These are phyloP conservation scores for Daldinia childiae DNA, from an alignment of 495 filamentous ascomycete species.

Conservation along the genomic window DNA sequence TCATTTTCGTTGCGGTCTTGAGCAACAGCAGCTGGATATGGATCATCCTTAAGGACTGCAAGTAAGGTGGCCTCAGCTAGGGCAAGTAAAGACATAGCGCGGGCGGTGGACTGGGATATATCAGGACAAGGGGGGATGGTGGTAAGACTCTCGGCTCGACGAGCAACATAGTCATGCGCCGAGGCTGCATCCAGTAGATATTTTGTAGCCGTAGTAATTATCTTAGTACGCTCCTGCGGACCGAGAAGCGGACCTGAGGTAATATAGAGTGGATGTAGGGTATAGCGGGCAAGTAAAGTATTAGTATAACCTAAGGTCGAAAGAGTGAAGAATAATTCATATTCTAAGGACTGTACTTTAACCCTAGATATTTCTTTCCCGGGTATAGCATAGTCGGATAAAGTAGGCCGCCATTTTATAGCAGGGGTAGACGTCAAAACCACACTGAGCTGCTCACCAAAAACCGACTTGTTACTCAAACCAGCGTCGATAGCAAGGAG, in stretches of 20 bases:
- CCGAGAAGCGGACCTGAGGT: constrained; percentile 67
- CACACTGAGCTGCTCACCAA: constrained; percentile 71
- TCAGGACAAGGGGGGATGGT: constrained; percentile 61
- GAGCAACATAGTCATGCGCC: constrained; percentile 75
- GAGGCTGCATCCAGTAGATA: constrained; percentile 79
- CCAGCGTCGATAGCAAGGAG: constrained; percentile 77
- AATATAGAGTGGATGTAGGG: constrained; percentile 61
- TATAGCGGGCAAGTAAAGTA: constrained; percentile 70
- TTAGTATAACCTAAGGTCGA: constrained; percentile 79
- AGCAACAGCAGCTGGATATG: constrained; percentile 81
- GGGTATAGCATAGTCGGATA: constrained; percentile 66
- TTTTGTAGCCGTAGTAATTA: constrained; percentile 79
- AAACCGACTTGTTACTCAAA: constrained; percentile 61
- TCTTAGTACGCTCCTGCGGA: constrained; percentile 69
- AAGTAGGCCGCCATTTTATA: constrained; percentile 84
- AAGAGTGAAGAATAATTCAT: constrained; percentile 82
- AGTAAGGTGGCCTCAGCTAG: constrained; percentile 89
- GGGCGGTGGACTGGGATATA: constrained; percentile 70
- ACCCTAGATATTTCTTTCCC: constrained; percentile 69
- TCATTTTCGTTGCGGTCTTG: constrained; percentile 80
- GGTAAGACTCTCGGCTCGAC: constrained; percentile 51
- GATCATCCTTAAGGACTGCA: constrained; percentile 91
- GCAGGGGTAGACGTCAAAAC: constrained; percentile 58
- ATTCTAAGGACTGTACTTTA: constrained; percentile 77
- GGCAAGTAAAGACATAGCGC: constrained; percentile 76